These are phyloP conservation scores for Bimuria novae-zelandiae DNA, from an alignment of 2,329 filamentous ascomycete genomes.

Conservation along the genomic window DNA sequence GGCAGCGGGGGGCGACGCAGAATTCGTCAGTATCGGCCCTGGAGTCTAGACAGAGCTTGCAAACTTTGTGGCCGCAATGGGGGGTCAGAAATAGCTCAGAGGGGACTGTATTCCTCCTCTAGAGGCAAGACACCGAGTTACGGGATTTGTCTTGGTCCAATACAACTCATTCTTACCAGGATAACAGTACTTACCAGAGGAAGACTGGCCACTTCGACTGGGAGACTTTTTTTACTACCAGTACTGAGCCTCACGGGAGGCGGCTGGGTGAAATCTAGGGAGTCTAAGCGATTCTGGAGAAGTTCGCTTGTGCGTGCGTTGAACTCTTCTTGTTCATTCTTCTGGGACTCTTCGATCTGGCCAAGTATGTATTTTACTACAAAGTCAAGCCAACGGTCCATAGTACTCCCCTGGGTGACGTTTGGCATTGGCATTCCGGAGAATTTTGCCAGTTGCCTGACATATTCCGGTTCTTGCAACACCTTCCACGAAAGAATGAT, in stretches of 20 bases:
- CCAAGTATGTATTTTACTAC: slow-evolving; percentile 49
- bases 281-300: slow-evolving; percentile 31
- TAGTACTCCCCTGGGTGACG: slow-evolving; percentile 51
- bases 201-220: slow-evolving; percentile 9
- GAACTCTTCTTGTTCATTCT: slow-evolving; percentile 40
- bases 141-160: background rate
- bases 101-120: slow-evolving; percentile 9
- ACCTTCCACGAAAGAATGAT: slow-evolving; percentile 59
- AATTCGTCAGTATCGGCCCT: too few species aligned
- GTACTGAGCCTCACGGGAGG: slow-evolving; percentile 47
- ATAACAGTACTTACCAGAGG: slow-evolving; percentile 41
- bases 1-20: too few species aligned
- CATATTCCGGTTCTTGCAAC: slow-evolving; percentile 54
- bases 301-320: slow-evolving; percentile 22
- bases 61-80: slow-evolving; percentile 36
- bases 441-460: slow-evolving; percentile 56
- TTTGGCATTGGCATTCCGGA: slow-evolving; percentile 46
- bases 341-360: slow-evolving; percentile 47
- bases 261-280: slow-evolving; percentile 42
- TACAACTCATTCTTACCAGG: too few species aligned
- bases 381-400: slow-evolving; percentile 59
- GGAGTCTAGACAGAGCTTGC: slow-evolving; percentile 23
- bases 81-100: slow-evolving; percentile 21
- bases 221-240: slow-evolving; percentile 37
- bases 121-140: slow-evolving; percentile 23